A percentile compares a stretch with the other conserved stretches of the same genome.
These are phyloP conservation scores for Ochetophila trinervis DNA, from an alignment of 306 rosid genomes.

Conservation along the genomic window DNA sequence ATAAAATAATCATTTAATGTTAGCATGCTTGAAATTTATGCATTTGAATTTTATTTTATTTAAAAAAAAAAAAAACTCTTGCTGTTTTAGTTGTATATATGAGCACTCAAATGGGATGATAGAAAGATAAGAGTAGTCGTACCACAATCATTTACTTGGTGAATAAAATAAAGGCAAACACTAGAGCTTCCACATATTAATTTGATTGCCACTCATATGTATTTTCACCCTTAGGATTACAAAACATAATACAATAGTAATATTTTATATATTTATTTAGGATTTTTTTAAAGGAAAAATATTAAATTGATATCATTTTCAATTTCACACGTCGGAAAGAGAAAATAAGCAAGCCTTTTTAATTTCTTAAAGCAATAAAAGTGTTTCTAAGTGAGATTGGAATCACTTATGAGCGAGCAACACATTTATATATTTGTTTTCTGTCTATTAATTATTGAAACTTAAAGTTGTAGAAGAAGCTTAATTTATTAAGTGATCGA, in stretches of 20 bases:
- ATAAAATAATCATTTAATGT: too few relatives aligned
- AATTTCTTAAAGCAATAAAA: neutral
- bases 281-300: neutral
- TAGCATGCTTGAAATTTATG: too few relatives aligned
- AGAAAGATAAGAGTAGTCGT: neutral
- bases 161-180: neutral
- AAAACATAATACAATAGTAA: neutral
- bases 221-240: neutral
- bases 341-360: slow-evolving; percentile 10
- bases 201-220: slow-evolving; percentile 16
- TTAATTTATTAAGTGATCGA: too few relatives aligned
- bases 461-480: too few relatives aligned
- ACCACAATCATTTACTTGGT: neutral
- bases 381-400: slow-evolving; percentile 4
- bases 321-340: slow-evolving; percentile 1
- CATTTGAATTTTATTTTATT: too few relatives aligned
- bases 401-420: neutral
- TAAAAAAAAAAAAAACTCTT: too few relatives aligned
- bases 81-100: too few relatives aligned
- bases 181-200: neutral
- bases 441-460: too few relatives aligned
- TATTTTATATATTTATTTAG: neutral
- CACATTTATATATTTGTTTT: neutral
- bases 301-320: neutral
- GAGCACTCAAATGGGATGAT: neutral